phyloP scores from a whole-genome alignment of 306 rosid genomes.

The Rosa multiflora region DNA sequence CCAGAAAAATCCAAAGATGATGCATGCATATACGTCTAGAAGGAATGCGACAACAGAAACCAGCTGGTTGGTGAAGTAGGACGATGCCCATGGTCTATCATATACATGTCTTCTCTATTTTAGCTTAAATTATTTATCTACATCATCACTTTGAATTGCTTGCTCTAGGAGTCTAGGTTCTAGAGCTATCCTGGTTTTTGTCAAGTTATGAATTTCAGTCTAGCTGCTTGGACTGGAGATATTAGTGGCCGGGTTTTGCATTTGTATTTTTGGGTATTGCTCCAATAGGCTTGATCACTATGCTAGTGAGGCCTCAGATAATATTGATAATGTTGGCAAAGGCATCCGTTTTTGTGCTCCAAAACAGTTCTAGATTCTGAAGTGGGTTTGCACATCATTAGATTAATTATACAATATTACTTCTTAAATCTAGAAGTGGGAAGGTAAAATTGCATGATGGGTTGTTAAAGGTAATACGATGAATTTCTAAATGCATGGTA shows the following conservation, averaged over 20 bases:
- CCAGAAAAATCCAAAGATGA: background rate
- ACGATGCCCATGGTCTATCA: background rate
- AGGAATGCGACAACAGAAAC: background rate
- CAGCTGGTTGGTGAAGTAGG: constrained; percentile 1
- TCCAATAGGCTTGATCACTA: background rate
- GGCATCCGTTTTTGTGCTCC: background rate
- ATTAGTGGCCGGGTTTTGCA: background rate
- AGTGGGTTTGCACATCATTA: background rate
- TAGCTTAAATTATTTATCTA: background rate
- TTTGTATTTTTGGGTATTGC: background rate
- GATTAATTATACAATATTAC: background rate
- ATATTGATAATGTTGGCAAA: background rate
- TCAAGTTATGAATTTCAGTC: background rate
- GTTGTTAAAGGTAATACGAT: background rate
- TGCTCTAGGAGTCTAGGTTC: background rate
- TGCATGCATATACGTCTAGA: constrained; percentile 1
- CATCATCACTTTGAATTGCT: background rate
- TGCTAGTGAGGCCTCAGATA: background rate
- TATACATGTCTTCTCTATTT: no score
- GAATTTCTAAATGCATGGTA: background rate
- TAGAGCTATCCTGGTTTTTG: background rate
- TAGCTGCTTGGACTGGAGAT: background rate
- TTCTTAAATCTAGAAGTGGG: background rate
- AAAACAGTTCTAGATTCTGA: background rate
- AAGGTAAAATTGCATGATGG: background rate